phyloP scores from a whole-genome alignment of 2,329 filamentous ascomycete species.

The Penicillium concentricum region DNA sequence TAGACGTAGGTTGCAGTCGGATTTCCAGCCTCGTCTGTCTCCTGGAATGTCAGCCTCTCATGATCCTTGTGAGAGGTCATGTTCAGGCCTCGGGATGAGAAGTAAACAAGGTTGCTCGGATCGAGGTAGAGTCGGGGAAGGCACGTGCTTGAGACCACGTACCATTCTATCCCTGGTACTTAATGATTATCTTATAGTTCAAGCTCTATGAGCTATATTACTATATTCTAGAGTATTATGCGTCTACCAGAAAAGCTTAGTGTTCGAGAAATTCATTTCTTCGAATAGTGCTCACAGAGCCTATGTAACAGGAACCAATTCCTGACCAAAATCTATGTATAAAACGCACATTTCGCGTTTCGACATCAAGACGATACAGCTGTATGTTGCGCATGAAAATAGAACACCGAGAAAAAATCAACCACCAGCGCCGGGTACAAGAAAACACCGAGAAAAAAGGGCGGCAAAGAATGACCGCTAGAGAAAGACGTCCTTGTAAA shows the following conservation, averaged over 20 bases:
- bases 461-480: conserved; percentile 12
- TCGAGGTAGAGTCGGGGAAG: background rate
- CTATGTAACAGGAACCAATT: conserved; percentile 15
- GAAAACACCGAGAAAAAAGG: conserved; percentile 11
- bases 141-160: conserved; percentile 8
- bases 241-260: background rate
- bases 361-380: conserved; percentile 13
- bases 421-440: conserved; percentile 36
- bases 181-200: background rate
- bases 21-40: conserved; percentile 52
- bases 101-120: background rate
- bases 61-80: background rate
- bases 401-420: conserved; percentile 26
- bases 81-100: background rate
- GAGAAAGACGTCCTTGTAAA: conserved; percentile 8
- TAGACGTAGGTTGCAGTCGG: conserved; percentile 52
- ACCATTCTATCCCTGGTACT: background rate
- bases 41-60: conserved; percentile 28
- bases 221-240: background rate
- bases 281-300: conserved; percentile 22
- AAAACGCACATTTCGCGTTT: conserved; percentile 10
- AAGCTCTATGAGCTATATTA: background rate
- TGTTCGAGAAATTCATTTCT: conserved; percentile 1
- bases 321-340: conserved; percentile 16
- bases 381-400: conserved; percentile 16